Conservation (phyloP, 2,329 filamentous ascomycete genomes). For the Volutella citrinella region DNA sequence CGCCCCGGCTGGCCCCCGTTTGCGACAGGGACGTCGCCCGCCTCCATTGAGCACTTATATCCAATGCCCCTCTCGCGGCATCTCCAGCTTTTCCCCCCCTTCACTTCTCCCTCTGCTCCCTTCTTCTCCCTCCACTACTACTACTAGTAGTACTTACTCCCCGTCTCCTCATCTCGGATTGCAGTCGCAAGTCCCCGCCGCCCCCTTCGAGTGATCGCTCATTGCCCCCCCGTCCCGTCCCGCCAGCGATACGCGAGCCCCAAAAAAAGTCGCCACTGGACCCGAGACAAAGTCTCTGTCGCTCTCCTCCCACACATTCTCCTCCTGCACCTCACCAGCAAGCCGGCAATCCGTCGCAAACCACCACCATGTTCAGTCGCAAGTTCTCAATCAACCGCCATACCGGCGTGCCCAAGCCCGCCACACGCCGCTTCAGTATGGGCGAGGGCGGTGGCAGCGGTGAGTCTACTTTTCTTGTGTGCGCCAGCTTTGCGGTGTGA, state of each 20-base stretch:
- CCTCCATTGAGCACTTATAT: slow-evolving; percentile 22
- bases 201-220: no score
- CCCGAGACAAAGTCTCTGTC: slow-evolving; percentile 10
- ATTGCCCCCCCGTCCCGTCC: no score
- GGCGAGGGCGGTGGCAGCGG: slow-evolving; percentile 56
- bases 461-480: slow-evolving; percentile 38
- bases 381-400: slow-evolving; percentile 68
- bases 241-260: no score
- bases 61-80: slow-evolving; percentile 18
- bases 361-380: slow-evolving; percentile 52
- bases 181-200: slow-evolving; percentile 5
- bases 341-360: slow-evolving; percentile 5
- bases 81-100: slow-evolving; percentile 9
- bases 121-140: slow-evolving; percentile 3
- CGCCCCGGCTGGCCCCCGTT: slow-evolving; percentile 6
- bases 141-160: no score
- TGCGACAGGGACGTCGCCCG: no score
- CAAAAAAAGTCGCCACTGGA: no score
- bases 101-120: slow-evolving; percentile 7
- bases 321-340: slow-evolving; percentile 6
- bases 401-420: slow-evolving; percentile 57
- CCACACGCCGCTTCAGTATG: slow-evolving; percentile 55
- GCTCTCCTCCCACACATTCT: not conserved
- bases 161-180: slow-evolving; percentile 4
- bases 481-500: no score